These are phyloP conservation scores for Tuber microsphaerosporum DNA, from an alignment of 495 filamentous ascomycete species.

Conservation along the genomic window DNA sequence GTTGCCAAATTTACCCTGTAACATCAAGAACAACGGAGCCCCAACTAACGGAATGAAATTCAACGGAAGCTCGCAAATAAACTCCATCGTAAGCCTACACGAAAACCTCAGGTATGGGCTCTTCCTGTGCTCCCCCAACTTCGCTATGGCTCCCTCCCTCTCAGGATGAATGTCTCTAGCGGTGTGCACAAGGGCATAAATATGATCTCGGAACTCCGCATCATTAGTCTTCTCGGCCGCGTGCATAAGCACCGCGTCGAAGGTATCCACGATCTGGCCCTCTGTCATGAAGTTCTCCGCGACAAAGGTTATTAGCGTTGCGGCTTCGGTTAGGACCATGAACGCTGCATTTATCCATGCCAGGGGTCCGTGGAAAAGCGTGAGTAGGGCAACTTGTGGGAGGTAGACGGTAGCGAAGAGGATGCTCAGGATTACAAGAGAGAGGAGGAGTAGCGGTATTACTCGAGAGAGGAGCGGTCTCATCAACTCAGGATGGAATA, in stretches of 20 bases:
- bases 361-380: constrained; percentile 79
- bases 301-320: constrained; percentile 66
- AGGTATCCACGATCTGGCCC: constrained; percentile 78
- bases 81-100: constrained; percentile 67
- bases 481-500: constrained; percentile 56
- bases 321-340: constrained; percentile 73
- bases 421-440: constrained; percentile 59
- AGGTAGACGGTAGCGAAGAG: constrained; percentile 89
- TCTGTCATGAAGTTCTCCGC: constrained; percentile 69
- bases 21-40: constrained; percentile 65
- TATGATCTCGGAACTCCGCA: constrained; percentile 22
- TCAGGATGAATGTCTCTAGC: constrained; percentile 63
- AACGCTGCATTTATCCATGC: constrained; percentile 69
- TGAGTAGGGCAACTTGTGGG: constrained; percentile 72
- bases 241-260: constrained; percentile 64
- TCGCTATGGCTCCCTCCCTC: constrained; percentile 55
- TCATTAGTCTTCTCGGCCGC: constrained; percentile 22
- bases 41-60: constrained; percentile 90
- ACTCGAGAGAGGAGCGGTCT: constrained; percentile 65
- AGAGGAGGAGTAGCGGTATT: constrained; percentile 61
- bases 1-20: constrained; percentile 55
- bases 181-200: constrained; percentile 55
- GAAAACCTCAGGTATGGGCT: constrained; percentile 64
- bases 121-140: constrained; percentile 66
- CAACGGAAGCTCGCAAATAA: constrained; percentile 75